Evolutionary conservation across 2,329 filamentous ascomycete species (phyloP).

Genomic region (Alternaria triticina): DNA sequence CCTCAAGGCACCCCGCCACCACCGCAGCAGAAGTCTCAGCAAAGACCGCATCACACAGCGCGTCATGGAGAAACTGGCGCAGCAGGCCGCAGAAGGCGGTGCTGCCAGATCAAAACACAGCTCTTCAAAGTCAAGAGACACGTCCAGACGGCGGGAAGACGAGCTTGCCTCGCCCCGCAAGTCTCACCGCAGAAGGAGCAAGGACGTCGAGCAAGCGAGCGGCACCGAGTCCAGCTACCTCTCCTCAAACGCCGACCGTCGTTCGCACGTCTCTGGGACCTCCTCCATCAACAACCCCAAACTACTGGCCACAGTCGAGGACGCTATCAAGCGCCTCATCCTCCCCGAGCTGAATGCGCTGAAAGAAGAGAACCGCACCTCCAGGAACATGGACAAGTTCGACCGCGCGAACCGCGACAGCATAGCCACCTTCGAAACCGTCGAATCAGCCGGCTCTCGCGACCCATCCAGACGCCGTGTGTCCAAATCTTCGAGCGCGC

Average conservation of each 20-base stretch:
- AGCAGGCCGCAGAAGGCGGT: slow-evolving; percentile 56
- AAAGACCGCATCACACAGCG: slow-evolving; percentile 71
- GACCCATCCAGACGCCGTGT: slow-evolving; percentile 58
- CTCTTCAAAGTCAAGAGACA: slow-evolving; percentile 15
- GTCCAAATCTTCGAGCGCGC: slow-evolving; percentile 67
- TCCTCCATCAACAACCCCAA: slow-evolving; percentile 93
- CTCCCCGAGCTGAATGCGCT: slow-evolving; percentile 89
- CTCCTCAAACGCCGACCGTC: slow-evolving; percentile 64
- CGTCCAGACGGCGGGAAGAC: slow-evolving; percentile 33
- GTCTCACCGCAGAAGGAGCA: slow-evolving; percentile 50
- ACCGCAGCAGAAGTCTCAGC: slow-evolving; percentile 68
- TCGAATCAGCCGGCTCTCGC: slow-evolving; percentile 59
- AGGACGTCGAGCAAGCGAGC: slow-evolving; percentile 55
- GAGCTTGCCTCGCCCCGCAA: slow-evolving; percentile 40
- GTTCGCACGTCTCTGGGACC: slow-evolving; percentile 56
- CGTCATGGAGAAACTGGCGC: slow-evolving; percentile 70
- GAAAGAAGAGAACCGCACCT: slow-evolving; percentile 86
- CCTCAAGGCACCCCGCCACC: slow-evolving; percentile 64
- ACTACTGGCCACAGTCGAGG: slow-evolving; percentile 87
- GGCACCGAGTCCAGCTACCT: slow-evolving; percentile 68
- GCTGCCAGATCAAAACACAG: slow-evolving; percentile 24
- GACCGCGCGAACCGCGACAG: slow-evolving; percentile 60
- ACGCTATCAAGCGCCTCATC: slow-evolving; percentile 87
- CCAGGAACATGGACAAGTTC: slow-evolving; percentile 73
- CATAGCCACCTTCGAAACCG: slow-evolving; percentile 60